Evolutionary conservation across 352 stramenopile species (phyloP).

Genomic region (Vaucheria bursata): DNA sequence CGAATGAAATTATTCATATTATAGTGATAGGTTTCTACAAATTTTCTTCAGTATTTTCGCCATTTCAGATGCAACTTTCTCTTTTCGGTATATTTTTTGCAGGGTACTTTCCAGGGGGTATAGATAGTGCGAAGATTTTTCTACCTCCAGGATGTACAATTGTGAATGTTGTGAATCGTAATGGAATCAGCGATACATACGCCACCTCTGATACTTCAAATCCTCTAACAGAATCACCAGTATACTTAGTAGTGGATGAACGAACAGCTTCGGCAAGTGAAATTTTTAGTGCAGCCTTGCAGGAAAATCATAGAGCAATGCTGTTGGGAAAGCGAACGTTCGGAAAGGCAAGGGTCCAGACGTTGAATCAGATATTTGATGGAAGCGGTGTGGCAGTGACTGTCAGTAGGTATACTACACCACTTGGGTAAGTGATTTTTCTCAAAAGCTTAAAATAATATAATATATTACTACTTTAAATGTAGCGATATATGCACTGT

Average conservation of each 20-base stretch:
- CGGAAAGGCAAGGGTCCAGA: conserved; percentile 45
- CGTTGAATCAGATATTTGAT: conserved; percentile 42
- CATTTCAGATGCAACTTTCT: no score
- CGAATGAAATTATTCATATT: no score
- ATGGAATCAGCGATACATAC: conserved; percentile 44
- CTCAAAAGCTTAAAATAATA: neutral
- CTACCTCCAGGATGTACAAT: conserved; percentile 35
- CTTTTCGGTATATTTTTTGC: no score
- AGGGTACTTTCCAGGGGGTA: conserved; percentile 44
- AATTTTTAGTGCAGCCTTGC: conserved; percentile 40
- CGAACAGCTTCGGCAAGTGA: conserved; percentile 44
- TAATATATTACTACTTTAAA: neutral
- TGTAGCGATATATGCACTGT: neutral
- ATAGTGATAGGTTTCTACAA: no score
- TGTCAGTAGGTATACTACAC: conserved; percentile 36
- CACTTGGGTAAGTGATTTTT: conserved; percentile 3
- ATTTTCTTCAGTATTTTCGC: no score
- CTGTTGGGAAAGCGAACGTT: conserved; percentile 45
- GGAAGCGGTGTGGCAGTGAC: conserved; percentile 43
- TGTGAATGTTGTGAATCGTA: conserved; percentile 46
- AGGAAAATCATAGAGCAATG: conserved; percentile 38
- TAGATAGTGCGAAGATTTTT: conserved; percentile 44
- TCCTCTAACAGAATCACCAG: neutral
- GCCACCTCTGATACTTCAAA: conserved; percentile 20
- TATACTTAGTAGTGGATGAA: conserved; percentile 45